Base-by-base conservation (phyloP, 2,329 filamentous ascomycete genomes). In the Alternaria conjuncta region DNA sequence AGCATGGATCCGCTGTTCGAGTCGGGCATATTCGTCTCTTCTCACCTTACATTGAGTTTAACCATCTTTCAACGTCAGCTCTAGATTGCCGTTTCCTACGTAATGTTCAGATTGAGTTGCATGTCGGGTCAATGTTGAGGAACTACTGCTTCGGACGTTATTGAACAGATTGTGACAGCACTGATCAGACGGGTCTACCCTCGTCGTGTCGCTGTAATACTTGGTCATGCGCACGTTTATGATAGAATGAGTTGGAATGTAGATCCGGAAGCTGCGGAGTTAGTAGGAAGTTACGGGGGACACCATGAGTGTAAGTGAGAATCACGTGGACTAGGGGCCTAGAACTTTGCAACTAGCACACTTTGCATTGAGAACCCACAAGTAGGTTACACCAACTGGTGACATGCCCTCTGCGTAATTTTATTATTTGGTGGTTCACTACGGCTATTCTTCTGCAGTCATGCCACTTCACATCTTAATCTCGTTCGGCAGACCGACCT, bases 401-500 rank as follows among this genome's bases (percentile, higher is more conserved):
- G 36, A 28, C 36, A 44, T 26, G 11, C 10, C 53, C 23, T 55
- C 23, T 6, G 25, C 15, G n/a, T 13, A 55, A 32, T 30, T 44
- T 44, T 5, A 44, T 55, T 28, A 20, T 21, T 18, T 26, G 36
- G n/a, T 32, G 21, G 30, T 53, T 21, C 28, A 21, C 49, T n/a
- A 36, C 4, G 20, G 11, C 9, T 41, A 13, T 53, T 15, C 30
- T 23, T 23, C 6, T 53, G 32, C 28, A 25, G 13, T 30, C 28
- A 32, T 15, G 23, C 28, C 30, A 20, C 30, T 21, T 64, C 55
- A 84, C 18, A 84, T 83, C 75, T 82, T 82, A 46, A 83, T 80
- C 73, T 83, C 82, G 46, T 77, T 77, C 21, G 83, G 82, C 18
- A 84, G 71, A 18, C 75, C 75, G 64, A 85, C 76, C 65, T 83